Evolutionary conservation across 108 stramenopile genomes (phyloP), one percentile per base, ranked within the genome.

Genomic region (Hondaea fermentalgiana): DNA sequence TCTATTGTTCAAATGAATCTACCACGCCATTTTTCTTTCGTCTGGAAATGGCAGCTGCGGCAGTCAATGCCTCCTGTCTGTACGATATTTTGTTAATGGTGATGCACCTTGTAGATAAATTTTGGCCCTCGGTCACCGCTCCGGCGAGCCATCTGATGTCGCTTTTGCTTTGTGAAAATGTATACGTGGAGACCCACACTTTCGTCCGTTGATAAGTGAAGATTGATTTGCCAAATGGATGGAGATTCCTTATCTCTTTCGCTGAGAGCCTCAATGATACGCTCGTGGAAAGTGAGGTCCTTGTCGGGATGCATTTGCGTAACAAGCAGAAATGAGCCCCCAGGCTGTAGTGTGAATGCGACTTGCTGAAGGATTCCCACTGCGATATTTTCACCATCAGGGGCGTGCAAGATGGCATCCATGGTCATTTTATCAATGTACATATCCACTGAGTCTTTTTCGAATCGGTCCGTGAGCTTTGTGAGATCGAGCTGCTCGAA

Each of bases 341-440:
- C 17, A 6, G 10, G n/a, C 19, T 4, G 45, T 16, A 83, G 51
- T 3, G 51, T 53, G 12, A 12, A 23, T 12, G 49, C 51, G 19
- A 83, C 23, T 17, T 83, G 76, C 23, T 17, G 49, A 6, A 83
- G 4, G 1, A 83, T 53, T 3, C 0, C 6, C 12, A 12, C 17
- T 17, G 4, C 76, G 0, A 53, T 3, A 16, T 23, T 6, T 16
- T 47, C 49, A 2, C 76, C 76, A 6, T 53, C 51, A 45, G 12
- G 12, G 16, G 49, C 76, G 51, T 83, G 76, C 25, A 83, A 23
- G 51, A 83, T 83, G 49, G 76, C 51, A 23, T 83, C 76, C 76
- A 83, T 83, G 51, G 76, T 83, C 76, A 83, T 83, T 45, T 83
- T 83, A 23, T 83, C 76, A 47, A 83, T 83, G 49, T 53, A 53